A percentile compares a stretch with the other conserved stretches of the same genome.
Conservation (phyloP, 1,139 yeast species). For the Diutina sp. region DNA sequence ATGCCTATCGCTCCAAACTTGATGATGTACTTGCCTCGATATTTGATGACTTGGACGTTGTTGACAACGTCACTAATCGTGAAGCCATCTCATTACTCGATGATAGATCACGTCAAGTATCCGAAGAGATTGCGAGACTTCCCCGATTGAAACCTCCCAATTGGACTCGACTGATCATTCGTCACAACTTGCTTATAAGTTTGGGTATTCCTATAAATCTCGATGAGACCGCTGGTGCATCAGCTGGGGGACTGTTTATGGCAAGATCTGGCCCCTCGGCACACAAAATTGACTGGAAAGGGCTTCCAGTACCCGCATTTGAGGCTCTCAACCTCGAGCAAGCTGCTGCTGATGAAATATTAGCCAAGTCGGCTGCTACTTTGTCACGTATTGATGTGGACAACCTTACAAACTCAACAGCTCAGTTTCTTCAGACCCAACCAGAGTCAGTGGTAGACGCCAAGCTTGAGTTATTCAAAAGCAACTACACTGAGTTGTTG, state of each 20-base stretch:
- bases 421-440: constrained; percentile 13
- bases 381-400: constrained; percentile 24
- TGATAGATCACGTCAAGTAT: constrained; percentile 17
- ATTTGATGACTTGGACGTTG: constrained; percentile 5
- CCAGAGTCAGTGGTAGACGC: constrained; percentile 12
- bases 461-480: constrained; percentile 17
- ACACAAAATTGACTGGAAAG: constrained; percentile 18
- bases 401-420: constrained; percentile 21
- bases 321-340: constrained; percentile 11
- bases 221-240: constrained; percentile 25
- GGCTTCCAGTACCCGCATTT: constrained; percentile 16
- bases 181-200: constrained; percentile 41
- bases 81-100: constrained; percentile 8
- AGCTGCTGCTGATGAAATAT: constrained; percentile 7
- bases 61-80: neutral
- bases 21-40: constrained; percentile 12
- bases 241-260: constrained; percentile 5
- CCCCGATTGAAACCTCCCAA: constrained; percentile 38
- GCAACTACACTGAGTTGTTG: constrained; percentile 18
- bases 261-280: constrained; percentile 4
- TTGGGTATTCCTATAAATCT: constrained; percentile 49
- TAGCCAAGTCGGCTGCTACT: constrained; percentile 14
- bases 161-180: constrained; percentile 46
- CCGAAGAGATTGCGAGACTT: constrained; percentile 20
- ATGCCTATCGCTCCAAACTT: constrained; percentile 9